These are phyloP conservation scores for Alternaria sp. DNA, from an alignment of 2,329 filamentous ascomycete species.

Conservation along the genomic window DNA sequence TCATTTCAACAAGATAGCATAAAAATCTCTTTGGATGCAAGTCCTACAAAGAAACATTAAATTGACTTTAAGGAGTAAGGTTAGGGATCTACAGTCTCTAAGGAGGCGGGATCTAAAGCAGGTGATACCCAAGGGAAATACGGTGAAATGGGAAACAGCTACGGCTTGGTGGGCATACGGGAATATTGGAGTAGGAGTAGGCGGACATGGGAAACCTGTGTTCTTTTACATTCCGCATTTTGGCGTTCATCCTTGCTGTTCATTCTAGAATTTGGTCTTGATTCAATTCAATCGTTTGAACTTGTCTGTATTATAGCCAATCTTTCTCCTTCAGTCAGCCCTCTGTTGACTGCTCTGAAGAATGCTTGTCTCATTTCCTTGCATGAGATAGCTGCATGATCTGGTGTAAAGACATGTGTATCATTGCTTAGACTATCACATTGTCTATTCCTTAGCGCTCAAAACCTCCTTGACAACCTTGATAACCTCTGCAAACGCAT, in stretches of 20 bases:
- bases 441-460: slow-evolving; percentile 38
- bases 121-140: slow-evolving; percentile 3
- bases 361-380: too few species aligned
- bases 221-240: neutral
- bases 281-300: neutral
- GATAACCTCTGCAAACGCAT: slow-evolving; percentile 79
- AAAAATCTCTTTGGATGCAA: neutral
- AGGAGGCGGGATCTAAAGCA: neutral
- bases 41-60: neutral
- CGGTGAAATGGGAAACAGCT: neutral
- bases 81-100: neutral
- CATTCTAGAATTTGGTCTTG: neutral
- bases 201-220: neutral
- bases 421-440: too few species aligned
- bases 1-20: neutral
- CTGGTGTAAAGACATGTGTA: too few species aligned
- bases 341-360: too few species aligned
- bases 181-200: slow-evolving; percentile 1
- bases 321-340: neutral
- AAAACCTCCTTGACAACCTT: slow-evolving; percentile 84
- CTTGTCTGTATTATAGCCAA: neutral
- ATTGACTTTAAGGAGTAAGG: slow-evolving; percentile 1
- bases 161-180: neutral
- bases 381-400: too few species aligned
- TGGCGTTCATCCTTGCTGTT: neutral